Conservation (phyloP, 1,139 yeast species). For the Groenewaldozyma sp. region DNA sequence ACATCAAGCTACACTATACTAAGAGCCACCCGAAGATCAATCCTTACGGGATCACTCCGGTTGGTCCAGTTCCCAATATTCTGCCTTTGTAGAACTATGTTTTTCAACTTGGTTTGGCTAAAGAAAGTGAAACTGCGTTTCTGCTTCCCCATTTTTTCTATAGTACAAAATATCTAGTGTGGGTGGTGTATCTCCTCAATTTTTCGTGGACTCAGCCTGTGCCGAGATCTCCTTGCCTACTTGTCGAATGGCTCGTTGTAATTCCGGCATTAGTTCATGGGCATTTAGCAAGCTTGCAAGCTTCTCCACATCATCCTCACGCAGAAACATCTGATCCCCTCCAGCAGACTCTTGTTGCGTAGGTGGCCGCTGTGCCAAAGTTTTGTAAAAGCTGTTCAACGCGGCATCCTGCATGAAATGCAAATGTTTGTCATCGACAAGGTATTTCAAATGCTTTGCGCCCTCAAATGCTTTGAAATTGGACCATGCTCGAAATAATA, state of each 20-base stretch:
- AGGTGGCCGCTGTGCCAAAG: slow-evolving; percentile 4
- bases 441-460: slow-evolving; percentile 53
- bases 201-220: slow-evolving; percentile 1
- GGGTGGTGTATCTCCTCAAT: too few species aligned
- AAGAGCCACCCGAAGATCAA: slow-evolving; percentile 68
- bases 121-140: too few species aligned
- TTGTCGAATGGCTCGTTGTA: slow-evolving; percentile 22
- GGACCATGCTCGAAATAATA: slow-evolving; percentile 75
- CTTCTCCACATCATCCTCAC: slow-evolving; percentile 17
- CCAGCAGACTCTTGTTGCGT: slow-evolving; percentile 4
- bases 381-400: slow-evolving; percentile 16
- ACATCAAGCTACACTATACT: slow-evolving; percentile 85
- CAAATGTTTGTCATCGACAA: slow-evolving; percentile 32
- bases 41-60: slow-evolving; percentile 75
- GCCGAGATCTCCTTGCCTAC: slow-evolving; percentile 12
- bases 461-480: slow-evolving; percentile 75
- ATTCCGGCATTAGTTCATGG: slow-evolving; percentile 20
- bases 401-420: slow-evolving; percentile 10
- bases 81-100: slow-evolving; percentile 17
- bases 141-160: too few species aligned
- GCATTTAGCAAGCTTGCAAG: slow-evolving; percentile 19
- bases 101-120: not conserved
- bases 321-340: slow-evolving; percentile 13
- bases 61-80: slow-evolving; percentile 82
- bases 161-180: too few species aligned